These are phyloP conservation scores for Citrus reticulata DNA, from an alignment of 345 rosid species.

Conservation along the genomic window DNA sequence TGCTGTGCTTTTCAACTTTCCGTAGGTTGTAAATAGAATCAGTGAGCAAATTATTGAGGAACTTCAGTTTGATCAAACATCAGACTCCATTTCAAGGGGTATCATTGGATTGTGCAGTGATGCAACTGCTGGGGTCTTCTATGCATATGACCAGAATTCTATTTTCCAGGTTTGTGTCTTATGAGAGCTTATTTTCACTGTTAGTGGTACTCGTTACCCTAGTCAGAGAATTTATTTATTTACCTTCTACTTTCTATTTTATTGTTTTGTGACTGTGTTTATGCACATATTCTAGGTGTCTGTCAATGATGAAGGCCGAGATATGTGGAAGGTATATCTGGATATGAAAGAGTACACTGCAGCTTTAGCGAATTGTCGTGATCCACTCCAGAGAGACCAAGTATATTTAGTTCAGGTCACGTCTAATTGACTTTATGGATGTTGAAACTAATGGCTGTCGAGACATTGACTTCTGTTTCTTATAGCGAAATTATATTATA, in stretches of 20 bases:
- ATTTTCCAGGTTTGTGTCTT: slow-evolving; percentile 70
- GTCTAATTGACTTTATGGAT: neutral
- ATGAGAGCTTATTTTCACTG: slow-evolving; percentile 15
- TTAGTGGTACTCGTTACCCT: slow-evolving; percentile 9
- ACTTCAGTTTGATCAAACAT: slow-evolving; percentile 87
- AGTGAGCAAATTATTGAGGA: slow-evolving; percentile 98
- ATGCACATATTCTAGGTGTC: slow-evolving; percentile 62
- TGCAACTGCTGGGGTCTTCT: slow-evolving; percentile 95
- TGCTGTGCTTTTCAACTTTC: slow-evolving; percentile 20
- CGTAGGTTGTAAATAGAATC: slow-evolving; percentile 92
- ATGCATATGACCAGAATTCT: slow-evolving; percentile 95
- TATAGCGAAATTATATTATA: neutral
- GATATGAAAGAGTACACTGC: slow-evolving; percentile 96
- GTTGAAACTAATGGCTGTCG: slow-evolving; percentile 5
- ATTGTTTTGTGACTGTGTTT: neutral
- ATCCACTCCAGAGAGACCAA: slow-evolving; percentile 94
- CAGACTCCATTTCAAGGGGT: slow-evolving; percentile 83
- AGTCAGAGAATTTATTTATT: neutral
- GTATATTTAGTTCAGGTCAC: slow-evolving; percentile 93
- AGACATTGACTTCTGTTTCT: slow-evolving; percentile 4
- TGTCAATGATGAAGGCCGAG: slow-evolving; percentile 89
- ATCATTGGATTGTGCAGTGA: slow-evolving; percentile 94
- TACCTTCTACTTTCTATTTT: neutral
- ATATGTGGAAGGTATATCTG: slow-evolving; percentile 99
- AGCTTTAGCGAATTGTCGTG: slow-evolving; percentile 85